Evolutionary conservation across 331 rosid species (phyloP).

Genomic region (Spiraea crenata): DNA sequence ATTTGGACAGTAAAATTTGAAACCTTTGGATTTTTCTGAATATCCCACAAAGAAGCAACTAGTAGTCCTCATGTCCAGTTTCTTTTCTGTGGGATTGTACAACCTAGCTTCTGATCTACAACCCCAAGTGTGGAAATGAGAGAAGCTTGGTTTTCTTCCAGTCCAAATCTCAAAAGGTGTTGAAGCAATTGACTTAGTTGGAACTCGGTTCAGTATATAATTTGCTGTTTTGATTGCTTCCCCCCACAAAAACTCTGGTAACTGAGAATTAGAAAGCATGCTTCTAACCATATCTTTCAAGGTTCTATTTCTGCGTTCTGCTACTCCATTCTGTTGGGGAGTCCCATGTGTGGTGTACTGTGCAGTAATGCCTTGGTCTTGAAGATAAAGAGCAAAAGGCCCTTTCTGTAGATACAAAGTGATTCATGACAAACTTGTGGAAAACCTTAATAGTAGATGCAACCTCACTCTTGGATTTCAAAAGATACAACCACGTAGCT

Average conservation of each 20-base stretch:
- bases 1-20: background rate
- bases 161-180: too few species aligned
- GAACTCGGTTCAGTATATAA: too few species aligned
- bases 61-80: background rate
- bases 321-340: background rate
- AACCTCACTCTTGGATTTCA: too few species aligned
- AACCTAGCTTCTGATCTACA: background rate
- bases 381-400: background rate
- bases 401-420: background rate
- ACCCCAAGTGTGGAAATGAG: background rate
- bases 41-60: conserved; percentile 5
- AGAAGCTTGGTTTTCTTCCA: background rate
- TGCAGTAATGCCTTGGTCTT: background rate
- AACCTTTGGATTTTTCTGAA: background rate
- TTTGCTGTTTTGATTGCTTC: too few species aligned
- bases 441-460: too few species aligned
- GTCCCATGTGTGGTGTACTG: background rate
- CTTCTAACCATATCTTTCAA: background rate
- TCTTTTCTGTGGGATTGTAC: background rate
- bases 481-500: too few species aligned
- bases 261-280: background rate
- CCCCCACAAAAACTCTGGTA: too few species aligned
- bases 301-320: too few species aligned
- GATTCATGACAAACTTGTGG: too few species aligned
- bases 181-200: too few species aligned